Percentiles rank a stretch among this genome's conserved stretches.
These are phyloP conservation scores for Hirsutella minnesotensis DNA, from an alignment of 2,329 filamentous ascomycete species.

Conservation along the genomic window DNA sequence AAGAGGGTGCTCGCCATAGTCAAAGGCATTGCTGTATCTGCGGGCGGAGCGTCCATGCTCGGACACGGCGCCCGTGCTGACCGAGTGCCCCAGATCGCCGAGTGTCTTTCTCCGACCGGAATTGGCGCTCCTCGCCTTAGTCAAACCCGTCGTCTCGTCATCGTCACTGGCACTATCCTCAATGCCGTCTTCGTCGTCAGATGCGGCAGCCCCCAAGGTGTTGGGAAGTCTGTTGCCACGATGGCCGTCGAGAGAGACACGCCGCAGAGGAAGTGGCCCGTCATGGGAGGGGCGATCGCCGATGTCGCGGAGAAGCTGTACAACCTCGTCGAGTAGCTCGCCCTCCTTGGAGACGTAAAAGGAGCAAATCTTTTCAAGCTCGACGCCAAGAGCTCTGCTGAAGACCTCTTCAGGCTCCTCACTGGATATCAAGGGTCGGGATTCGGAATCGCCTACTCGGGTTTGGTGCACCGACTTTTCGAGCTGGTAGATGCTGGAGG, in stretches of 20 bases:
- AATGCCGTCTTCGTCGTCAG: constrained; percentile 43
- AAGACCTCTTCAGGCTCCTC: constrained; percentile 76
- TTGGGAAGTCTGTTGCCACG: constrained; percentile 13
- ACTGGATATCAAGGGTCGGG: constrained; percentile 64
- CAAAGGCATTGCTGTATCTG: constrained; percentile 56
- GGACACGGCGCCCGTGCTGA: constrained; percentile 51
- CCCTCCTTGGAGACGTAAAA: constrained; percentile 86
- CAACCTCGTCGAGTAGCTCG: constrained; percentile 74
- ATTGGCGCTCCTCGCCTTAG: constrained; percentile 28
- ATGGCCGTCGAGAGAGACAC: constrained; percentile 16
- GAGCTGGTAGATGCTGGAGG: constrained; percentile 77
- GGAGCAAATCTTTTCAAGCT: constrained; percentile 85
- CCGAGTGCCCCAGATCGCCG: constrained; percentile 24
- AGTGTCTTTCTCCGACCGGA: constrained; percentile 26
- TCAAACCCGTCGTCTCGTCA: constrained; percentile 45
- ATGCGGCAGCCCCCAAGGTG: constrained; percentile 27
- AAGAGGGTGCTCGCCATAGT: constrained; percentile 67
- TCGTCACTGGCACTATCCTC: constrained; percentile 52
- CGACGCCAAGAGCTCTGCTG: constrained; percentile 66
- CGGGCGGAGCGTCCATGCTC: constrained; percentile 44
- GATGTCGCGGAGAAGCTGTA: constrained; percentile 64
- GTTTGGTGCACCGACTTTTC: constrained; percentile 71
- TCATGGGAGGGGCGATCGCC: constrained; percentile 47
- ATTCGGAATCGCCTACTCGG: constrained; percentile 60
- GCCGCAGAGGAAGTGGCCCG: constrained; percentile 22